A percentile compares a stretch with the other conserved stretches of the same genome.
Evolutionary conservation across 177 flowering plant genomes (phyloP).

Genomic region (Vitis hybrid): DNA sequence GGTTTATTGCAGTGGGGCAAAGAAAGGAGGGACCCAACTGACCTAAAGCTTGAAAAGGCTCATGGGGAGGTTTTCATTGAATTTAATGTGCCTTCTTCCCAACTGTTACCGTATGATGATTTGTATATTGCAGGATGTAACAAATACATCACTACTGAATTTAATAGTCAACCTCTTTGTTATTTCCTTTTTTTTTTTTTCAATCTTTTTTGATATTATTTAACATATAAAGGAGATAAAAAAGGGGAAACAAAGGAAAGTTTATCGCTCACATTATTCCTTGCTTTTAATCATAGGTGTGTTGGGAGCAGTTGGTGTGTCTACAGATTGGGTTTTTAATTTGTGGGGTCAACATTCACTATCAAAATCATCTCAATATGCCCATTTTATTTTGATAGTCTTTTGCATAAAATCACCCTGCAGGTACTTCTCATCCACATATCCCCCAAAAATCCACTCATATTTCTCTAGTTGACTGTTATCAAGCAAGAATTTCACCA

Average conservation of each 20-base stretch:
- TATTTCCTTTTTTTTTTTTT: neutral
- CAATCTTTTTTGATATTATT: neutral
- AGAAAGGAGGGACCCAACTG: neutral
- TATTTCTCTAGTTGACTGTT: neutral
- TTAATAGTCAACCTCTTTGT: neutral
- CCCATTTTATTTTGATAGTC: neutral
- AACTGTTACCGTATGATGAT: constrained; percentile 19
- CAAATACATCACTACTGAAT: constrained; percentile 4
- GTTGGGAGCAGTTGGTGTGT: constrained; percentile 29
- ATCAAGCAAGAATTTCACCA: neutral
- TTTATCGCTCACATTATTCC: constrained; percentile 20
- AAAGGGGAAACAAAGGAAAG: neutral
- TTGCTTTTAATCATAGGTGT: constrained; percentile 24
- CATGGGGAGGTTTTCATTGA: constrained; percentile 3
- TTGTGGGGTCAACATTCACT: constrained; percentile 28
- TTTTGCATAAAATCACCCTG: neutral
- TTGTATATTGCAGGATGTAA: constrained; percentile 13
- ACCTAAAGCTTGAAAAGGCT: neutral
- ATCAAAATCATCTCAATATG: constrained; percentile 16
- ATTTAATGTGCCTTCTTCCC: constrained; percentile 25
- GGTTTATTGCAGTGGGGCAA: neutral
- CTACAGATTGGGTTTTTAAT: constrained; percentile 18
- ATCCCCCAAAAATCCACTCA: neutral
- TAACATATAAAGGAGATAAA: neutral
- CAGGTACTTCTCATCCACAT: neutral